Percentiles rank a stretch among this genome's conserved stretches.
phyloP scores from a whole-genome alignment of 768 basidiomycete genomes.

The Tulasnella sp. region DNA sequence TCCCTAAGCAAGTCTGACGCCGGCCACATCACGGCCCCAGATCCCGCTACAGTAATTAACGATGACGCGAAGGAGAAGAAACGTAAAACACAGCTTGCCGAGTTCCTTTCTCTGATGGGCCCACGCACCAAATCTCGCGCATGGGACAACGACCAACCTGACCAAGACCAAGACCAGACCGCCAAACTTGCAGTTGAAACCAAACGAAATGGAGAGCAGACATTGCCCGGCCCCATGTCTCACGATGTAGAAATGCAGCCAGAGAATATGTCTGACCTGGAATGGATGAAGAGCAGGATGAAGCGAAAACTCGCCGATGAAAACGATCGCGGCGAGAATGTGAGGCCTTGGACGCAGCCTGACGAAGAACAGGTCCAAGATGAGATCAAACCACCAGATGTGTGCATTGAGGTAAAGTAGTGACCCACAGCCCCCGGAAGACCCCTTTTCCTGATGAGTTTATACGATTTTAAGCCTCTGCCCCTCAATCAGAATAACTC shows the following conservation, averaged over 20 bases:
- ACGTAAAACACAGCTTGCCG: constrained; percentile 32
- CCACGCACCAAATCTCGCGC: constrained; percentile 39
- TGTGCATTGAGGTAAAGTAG: too few relatives aligned
- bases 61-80: constrained; percentile 19
- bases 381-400: too few relatives aligned
- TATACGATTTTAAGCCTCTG: too few relatives aligned
- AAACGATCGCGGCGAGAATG: constrained; percentile 37
- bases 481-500: not conserved
- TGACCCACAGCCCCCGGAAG: too few relatives aligned
- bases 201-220: too few relatives aligned
- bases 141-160: constrained; percentile 47
- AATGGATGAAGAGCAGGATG: constrained; percentile 66
- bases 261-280: constrained; percentile 49
- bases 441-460: too few relatives aligned
- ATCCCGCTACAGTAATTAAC: not conserved
- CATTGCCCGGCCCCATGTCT: too few relatives aligned
- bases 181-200: too few relatives aligned
- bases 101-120: constrained; percentile 3
- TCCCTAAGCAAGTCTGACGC: not conserved
- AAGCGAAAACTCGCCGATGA: constrained; percentile 41
- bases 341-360: not conserved
- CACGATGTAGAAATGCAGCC: constrained; percentile 13
- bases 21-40: not conserved
- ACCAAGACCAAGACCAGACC: constrained; percentile 20
- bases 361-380: constrained; percentile 14